Percentiles rank a stretch among this genome's conserved stretches.
These are phyloP conservation scores for Flueggea neowawraea DNA, from an alignment of 441 rosid genomes.

Conservation along the genomic window DNA sequence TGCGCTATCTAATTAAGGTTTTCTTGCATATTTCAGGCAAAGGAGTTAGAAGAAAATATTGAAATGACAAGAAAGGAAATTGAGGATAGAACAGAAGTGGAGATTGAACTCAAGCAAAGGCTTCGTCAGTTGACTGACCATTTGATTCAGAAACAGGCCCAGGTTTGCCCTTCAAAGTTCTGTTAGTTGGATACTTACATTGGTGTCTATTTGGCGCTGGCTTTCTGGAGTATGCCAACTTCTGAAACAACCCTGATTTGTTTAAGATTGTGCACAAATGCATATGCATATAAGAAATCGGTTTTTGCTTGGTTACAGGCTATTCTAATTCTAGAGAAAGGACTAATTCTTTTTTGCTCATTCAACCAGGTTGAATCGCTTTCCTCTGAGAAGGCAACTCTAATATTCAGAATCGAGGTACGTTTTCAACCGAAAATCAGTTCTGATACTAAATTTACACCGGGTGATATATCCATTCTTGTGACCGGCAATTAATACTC, in stretches of 20 bases:
- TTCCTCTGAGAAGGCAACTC: conserved; percentile 91
- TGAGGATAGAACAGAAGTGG: conserved; percentile 90
- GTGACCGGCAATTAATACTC: conserved; percentile 1
- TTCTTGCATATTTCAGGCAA: conserved; percentile 40
- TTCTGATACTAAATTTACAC: background rate
- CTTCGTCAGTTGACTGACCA: conserved; percentile 92
- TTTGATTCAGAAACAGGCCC: conserved; percentile 95
- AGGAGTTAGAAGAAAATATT: conserved; percentile 58
- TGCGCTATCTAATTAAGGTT: conserved; percentile 1
- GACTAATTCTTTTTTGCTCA: conserved; percentile 1
- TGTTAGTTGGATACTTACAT: background rate
- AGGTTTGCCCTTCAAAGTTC: conserved; percentile 47
- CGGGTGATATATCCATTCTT: background rate
- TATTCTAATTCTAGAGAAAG: background rate
- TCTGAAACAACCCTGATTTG: no score
- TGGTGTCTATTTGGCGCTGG: no score
- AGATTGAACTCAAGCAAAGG: conserved; percentile 75
- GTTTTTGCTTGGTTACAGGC: no score
- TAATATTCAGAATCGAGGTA: conserved; percentile 88
- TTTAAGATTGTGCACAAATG: no score
- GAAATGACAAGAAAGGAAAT: conserved; percentile 74
- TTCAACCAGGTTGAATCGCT: conserved; percentile 81
- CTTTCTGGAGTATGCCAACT: no score
- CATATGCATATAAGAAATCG: no score
- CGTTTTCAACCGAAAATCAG: background rate